Percentiles rank a stretch among this genome's conserved stretches.
Conservation (phyloP, 2,329 filamentous ascomycete genomes). For the Raffaelea ambrosiae region DNA sequence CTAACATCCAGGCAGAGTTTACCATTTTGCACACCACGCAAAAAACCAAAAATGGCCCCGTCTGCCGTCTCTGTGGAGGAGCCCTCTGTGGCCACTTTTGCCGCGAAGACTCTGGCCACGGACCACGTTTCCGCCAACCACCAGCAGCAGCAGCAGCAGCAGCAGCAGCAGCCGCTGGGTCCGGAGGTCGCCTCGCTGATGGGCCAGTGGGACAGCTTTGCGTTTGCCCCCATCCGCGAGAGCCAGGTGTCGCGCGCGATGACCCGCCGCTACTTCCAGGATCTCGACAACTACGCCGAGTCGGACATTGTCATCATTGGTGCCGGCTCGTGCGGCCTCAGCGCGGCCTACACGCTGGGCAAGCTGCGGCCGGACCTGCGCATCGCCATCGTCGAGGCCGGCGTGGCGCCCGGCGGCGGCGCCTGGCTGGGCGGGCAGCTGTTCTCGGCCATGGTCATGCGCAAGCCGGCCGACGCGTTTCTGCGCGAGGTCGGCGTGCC, state of each 20-base stretch:
- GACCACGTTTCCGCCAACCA: conserved; percentile 33
- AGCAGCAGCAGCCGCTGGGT: conserved; percentile 14
- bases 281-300: conserved; percentile 83
- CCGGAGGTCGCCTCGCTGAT: conserved; percentile 33
- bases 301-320: conserved; percentile 91
- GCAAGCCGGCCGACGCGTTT: conserved; percentile 83
- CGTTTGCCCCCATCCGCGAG: conserved; percentile 81
- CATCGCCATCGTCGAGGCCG: conserved; percentile 85
- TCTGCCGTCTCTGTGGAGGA: conserved; percentile 37
- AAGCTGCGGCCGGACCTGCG: conserved; percentile 80
- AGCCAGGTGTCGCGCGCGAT: conserved; percentile 88
- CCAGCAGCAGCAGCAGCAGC: conserved; percentile 16
- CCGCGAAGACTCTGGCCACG: conserved; percentile 43
- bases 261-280: conserved; percentile 86
- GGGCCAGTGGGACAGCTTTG: conserved; percentile 73
- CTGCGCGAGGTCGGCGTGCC: conserved; percentile 72
- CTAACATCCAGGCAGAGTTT: conserved; percentile 10
- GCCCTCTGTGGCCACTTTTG: conserved; percentile 21
- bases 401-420: conserved; percentile 78
- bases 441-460: conserved; percentile 92
- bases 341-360: conserved; percentile 74
- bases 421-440: conserved; percentile 92
- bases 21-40: not conserved
- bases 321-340: conserved; percentile 75
- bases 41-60: conserved; percentile 63